Evolutionary conservation across 768 basidiomycete species (phyloP).

Genomic region (Paxillus involutus): DNA sequence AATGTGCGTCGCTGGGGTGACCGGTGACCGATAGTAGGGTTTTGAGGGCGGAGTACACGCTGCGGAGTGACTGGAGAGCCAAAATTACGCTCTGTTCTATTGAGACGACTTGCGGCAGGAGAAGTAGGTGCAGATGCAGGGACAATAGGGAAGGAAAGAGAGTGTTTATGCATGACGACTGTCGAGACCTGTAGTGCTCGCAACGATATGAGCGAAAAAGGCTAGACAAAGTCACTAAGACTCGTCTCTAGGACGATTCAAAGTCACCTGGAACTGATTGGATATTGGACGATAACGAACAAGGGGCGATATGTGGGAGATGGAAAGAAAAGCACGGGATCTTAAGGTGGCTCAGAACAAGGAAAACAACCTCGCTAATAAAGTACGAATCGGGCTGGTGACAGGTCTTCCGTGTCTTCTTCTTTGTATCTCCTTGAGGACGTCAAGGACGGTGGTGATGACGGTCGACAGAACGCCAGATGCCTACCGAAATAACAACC

Average conservation of each 20-base stretch:
- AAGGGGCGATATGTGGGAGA: constrained; percentile 27
- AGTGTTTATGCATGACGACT: constrained; percentile 29
- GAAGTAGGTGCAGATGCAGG: constrained; percentile 47
- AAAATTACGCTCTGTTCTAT: constrained; percentile 27
- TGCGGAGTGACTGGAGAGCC: constrained; percentile 63
- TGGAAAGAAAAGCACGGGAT: constrained; percentile 16
- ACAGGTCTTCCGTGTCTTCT: constrained; percentile 4
- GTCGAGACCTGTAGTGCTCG: constrained; percentile 10
- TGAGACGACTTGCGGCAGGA: constrained; percentile 38
- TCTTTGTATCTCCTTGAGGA: constrained; percentile 13
- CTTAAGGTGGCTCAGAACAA: constrained; percentile 22
- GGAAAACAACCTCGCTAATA: constrained; percentile 7
- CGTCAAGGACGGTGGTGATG: constrained; percentile 8
- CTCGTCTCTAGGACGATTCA: not conserved
- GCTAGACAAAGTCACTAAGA: not conserved
- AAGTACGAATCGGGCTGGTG: constrained; percentile 14
- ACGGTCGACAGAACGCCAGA: constrained; percentile 8
- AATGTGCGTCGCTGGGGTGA: constrained; percentile 61
- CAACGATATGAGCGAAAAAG: constrained; percentile 11
- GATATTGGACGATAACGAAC: constrained; percentile 12
- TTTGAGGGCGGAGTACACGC: constrained; percentile 49
- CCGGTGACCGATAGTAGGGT: constrained; percentile 52
- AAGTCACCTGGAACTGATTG: constrained; percentile 21
- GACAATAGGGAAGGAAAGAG: constrained; percentile 28
- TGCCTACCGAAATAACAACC: constrained; percentile 21